These are phyloP conservation scores for Gloeopeniophorella convolvens DNA, from an alignment of 768 basidiomycete genomes.

Conservation along the genomic window DNA sequence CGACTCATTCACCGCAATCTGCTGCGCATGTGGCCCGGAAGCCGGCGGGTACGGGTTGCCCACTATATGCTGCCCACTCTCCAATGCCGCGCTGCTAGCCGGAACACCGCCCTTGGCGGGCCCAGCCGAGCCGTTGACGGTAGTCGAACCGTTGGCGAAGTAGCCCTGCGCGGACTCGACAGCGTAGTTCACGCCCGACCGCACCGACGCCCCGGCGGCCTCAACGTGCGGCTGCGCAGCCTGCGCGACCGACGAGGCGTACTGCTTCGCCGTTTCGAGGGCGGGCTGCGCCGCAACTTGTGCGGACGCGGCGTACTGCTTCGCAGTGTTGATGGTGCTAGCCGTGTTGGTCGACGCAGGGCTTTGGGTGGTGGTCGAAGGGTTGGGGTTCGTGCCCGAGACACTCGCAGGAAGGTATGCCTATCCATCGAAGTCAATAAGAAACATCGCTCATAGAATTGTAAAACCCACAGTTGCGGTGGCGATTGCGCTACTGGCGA, in stretches of 20 bases:
- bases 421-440: constrained; percentile 1
- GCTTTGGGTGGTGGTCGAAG: constrained; percentile 29
- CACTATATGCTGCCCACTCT: constrained; percentile 4
- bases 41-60: neutral
- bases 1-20: constrained; percentile 4
- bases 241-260: constrained; percentile 27
- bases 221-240: constrained; percentile 35
- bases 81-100: neutral
- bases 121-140: too few species aligned
- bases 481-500: constrained; percentile 37
- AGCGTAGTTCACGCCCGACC: constrained; percentile 31
- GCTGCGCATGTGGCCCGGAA: neutral
- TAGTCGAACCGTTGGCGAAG: constrained; percentile 12
- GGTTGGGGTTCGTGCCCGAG: constrained; percentile 27
- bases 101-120: neutral
- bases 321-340: too few species aligned
- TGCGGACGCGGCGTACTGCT: too few species aligned
- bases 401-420: constrained; percentile 14
- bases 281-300: too few species aligned
- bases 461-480: constrained; percentile 38
- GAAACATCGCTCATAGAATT: neutral
- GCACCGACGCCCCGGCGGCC: constrained; percentile 33
- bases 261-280: constrained; percentile 29
- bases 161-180: constrained; percentile 20
- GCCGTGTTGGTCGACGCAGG: constrained; percentile 30